These are phyloP conservation scores for Cucurbitaria berberidis DNA, from an alignment of 2,329 filamentous ascomycete species.

Conservation along the genomic window DNA sequence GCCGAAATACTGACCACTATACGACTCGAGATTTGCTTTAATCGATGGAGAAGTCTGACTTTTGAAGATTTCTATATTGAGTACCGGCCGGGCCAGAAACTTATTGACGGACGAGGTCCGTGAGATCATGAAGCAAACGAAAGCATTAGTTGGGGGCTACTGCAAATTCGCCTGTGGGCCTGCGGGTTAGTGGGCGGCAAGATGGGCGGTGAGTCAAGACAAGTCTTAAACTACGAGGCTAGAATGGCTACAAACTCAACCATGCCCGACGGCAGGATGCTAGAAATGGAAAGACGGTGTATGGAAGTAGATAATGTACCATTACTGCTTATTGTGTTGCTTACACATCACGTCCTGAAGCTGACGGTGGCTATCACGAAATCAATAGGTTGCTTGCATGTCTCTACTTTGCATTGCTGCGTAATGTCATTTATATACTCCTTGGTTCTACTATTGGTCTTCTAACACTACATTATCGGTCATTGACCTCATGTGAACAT, in stretches of 20 bases:
- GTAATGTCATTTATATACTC: too few species aligned
- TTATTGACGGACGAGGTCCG: not conserved
- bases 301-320: not conserved
- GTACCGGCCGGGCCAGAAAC: not conserved
- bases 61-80: not conserved
- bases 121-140: not conserved
- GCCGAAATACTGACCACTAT: conserved; percentile 8
- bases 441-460: too few species aligned
- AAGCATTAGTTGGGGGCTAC: not conserved
- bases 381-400: too few species aligned
- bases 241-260: too few species aligned
- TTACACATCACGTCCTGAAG: not conserved
- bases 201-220: conserved; percentile 1
- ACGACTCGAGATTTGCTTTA: not conserved
- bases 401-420: not conserved
- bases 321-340: not conserved
- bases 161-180: not conserved
- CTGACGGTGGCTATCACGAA: too few species aligned
- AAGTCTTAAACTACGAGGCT: not conserved
- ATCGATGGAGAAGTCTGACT: not conserved
- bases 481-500: not conserved
- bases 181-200: not conserved
- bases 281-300: not conserved
- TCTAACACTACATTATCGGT: not conserved
- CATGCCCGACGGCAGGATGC: not conserved